These are phyloP conservation scores for Botrytis galanthina DNA, from an alignment of 2,329 filamentous ascomycete genomes.

Conservation along the genomic window DNA sequence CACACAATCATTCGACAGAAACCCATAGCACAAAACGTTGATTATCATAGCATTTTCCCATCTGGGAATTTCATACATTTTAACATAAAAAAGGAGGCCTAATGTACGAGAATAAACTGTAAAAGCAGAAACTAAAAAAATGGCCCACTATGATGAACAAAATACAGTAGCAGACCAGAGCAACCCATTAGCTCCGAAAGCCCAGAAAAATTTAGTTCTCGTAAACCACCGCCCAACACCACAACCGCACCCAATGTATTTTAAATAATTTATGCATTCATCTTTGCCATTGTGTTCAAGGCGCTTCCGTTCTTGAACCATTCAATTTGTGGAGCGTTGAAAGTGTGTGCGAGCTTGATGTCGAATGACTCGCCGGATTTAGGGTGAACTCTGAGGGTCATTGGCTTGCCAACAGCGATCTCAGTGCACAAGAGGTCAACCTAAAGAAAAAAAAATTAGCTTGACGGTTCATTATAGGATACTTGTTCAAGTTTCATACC, in stretches of 20 bases:
- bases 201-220: conserved; percentile 17
- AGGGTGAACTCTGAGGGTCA: conserved; percentile 90
- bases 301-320: conserved; percentile 99
- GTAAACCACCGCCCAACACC: conserved; percentile 17
- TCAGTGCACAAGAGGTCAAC: conserved; percentile 86
- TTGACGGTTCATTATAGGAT: not conserved
- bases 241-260: conserved; percentile 6
- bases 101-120: conserved; percentile 19
- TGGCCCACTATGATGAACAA: conserved; percentile 14
- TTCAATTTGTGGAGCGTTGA: conserved; percentile 96
- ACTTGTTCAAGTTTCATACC: conserved; percentile 27
- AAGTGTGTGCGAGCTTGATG: conserved; percentile 85
- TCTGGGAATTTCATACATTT: conserved; percentile 18
- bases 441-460: not conserved
- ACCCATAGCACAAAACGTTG: not conserved
- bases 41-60: not conserved
- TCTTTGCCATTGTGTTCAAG: conserved; percentile 97
- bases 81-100: conserved; percentile 16
- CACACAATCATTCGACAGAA: not conserved
- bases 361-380: conserved; percentile 81
- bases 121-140: conserved; percentile 20
- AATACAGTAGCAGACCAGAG: conserved; percentile 22
- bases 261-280: conserved; percentile 27
- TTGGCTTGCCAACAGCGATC: conserved; percentile 86
- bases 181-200: conserved; percentile 16